Evolutionary conservation across 768 basidiomycete genomes (phyloP), one percentile per base, ranked within the genome.

Genomic region (Tylopilus felleus): DNA sequence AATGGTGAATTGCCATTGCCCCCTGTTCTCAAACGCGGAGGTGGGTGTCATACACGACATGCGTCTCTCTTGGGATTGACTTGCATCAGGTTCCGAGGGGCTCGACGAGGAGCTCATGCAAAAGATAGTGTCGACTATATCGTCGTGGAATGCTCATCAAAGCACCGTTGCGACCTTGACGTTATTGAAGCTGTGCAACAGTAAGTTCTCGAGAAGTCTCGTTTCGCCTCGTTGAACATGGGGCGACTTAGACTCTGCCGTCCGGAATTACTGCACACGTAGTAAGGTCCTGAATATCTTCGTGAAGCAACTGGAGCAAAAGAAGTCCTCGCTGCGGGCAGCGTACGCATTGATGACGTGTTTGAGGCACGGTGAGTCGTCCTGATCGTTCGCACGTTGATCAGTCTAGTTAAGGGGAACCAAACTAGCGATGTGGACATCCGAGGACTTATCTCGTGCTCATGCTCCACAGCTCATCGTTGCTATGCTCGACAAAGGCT

Each of bases 401-500:
- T 19, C 12, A 3, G 8, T 35, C 27, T 12, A 10, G n/a, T 27
- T 14, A 27, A n/a, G n/a, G n/a, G n/a, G 23, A 2, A 19, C 14
- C 17, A 14, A 8, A 13, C 12, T 33, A 56, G 51, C 27, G 6
- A 42, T 49, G 39, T 16, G 21, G 48, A 31, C 17, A 8, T 1
- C 19, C 3, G 8, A 3, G 14, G n/a, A 48, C 25, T 21, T 42
- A 12, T 2, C 13, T n/a, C 33, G 19, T 36, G 47, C 13, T n/a
- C 33, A 16, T 36, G 47, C 28, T 8, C 44, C 44, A 21, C 4
- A 17, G 2, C 17, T 16, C 6, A n/a, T 52, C 31, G 5, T 49
- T 16, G 3, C 10, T 16, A 52, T 59, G 58, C 3, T 59, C n/a
- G 25, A 56, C n/a, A 59, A 58, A 21, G 36, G 50, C 42, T 58